Evolutionary conservation across 768 basidiomycete genomes (phyloP).

Genomic region (Amanita inopinata): DNA sequence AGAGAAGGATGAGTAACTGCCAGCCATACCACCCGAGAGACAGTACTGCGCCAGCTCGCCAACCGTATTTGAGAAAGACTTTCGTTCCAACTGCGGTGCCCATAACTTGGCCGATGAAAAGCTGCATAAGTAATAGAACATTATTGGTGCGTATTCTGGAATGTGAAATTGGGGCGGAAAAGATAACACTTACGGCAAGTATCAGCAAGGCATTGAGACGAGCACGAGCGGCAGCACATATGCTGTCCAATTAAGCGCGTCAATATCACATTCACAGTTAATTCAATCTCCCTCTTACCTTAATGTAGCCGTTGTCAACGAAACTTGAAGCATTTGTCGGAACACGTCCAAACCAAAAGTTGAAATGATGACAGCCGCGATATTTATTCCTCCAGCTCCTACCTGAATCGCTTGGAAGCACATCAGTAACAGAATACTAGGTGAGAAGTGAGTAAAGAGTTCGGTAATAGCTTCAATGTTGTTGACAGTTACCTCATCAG

Average conservation of each 20-base stretch:
- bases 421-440: slow-evolving; percentile 37
- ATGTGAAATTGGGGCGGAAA: background rate
- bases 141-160: too few relatives aligned
- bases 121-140: slow-evolving; percentile 18
- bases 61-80: slow-evolving; percentile 62
- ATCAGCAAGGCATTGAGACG: slow-evolving; percentile 72
- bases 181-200: slow-evolving; percentile 39
- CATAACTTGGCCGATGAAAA: slow-evolving; percentile 77
- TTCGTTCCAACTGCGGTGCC: slow-evolving; percentile 69
- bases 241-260: slow-evolving; percentile 19
- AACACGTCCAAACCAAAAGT: slow-evolving; percentile 67
- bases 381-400: slow-evolving; percentile 57
- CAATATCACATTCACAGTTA: too few relatives aligned
- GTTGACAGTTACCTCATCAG: slow-evolving; percentile 19
- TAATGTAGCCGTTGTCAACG: slow-evolving; percentile 50
- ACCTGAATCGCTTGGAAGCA: slow-evolving; percentile 55
- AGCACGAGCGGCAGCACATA: slow-evolving; percentile 42
- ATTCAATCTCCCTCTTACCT: slow-evolving; percentile 27
- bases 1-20: slow-evolving; percentile 44
- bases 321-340: slow-evolving; percentile 67
- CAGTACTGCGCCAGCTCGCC: slow-evolving; percentile 55
- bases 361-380: slow-evolving; percentile 61
- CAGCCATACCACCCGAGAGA: slow-evolving; percentile 49
- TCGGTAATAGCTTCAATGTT: background rate
- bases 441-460: slow-evolving; percentile 2